Evolutionary conservation across 495 filamentous ascomycete species (phyloP).

Genomic region (Oleoguttula mirabilis): DNA sequence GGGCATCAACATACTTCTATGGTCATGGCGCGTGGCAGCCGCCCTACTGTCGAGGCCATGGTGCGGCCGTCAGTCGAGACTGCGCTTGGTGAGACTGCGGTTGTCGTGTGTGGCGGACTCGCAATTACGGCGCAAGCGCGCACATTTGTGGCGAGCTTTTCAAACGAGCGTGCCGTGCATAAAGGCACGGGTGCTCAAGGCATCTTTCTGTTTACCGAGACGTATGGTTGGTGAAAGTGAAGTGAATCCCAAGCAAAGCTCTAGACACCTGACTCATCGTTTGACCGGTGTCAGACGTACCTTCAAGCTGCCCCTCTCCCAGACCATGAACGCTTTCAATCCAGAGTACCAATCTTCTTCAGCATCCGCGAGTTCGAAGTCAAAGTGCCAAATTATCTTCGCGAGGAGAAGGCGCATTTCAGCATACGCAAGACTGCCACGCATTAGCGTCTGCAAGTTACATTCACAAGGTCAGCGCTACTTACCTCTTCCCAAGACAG

Average conservation of each 20-base stretch:
- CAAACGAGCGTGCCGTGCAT: conserved; percentile 78
- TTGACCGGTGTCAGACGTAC: conserved; percentile 1
- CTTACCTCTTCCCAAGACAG: conserved; percentile 11
- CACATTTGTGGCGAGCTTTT: conserved; percentile 53
- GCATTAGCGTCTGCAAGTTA: conserved; percentile 11
- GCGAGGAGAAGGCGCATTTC: conserved; percentile 21
- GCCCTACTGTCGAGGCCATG: conserved; percentile 23
- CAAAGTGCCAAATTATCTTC: conserved; percentile 20
- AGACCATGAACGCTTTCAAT: conserved; percentile 3
- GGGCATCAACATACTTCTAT: conserved; percentile 35
- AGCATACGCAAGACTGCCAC: conserved; percentile 12
- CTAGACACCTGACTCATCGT: not conserved
- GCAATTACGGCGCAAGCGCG: conserved; percentile 54
- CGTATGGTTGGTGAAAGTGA: conserved; percentile 29
- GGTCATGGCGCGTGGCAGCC: conserved; percentile 9
- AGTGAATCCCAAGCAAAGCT: too few relatives aligned
- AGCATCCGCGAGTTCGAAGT: conserved; percentile 9
- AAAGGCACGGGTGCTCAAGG: conserved; percentile 86
- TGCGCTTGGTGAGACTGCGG: conserved; percentile 68
- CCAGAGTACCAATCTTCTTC: not conserved
- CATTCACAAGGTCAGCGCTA: too few relatives aligned
- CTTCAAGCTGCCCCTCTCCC: not conserved
- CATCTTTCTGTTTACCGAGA: conserved; percentile 40
- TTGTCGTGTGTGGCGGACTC: conserved; percentile 68
- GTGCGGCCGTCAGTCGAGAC: conserved; percentile 52